Evolutionary conservation across 176 grass and related monocot genomes (phyloP), one percentile per base, ranked within the genome.

Genomic region (Neostapfia colusana): DNA sequence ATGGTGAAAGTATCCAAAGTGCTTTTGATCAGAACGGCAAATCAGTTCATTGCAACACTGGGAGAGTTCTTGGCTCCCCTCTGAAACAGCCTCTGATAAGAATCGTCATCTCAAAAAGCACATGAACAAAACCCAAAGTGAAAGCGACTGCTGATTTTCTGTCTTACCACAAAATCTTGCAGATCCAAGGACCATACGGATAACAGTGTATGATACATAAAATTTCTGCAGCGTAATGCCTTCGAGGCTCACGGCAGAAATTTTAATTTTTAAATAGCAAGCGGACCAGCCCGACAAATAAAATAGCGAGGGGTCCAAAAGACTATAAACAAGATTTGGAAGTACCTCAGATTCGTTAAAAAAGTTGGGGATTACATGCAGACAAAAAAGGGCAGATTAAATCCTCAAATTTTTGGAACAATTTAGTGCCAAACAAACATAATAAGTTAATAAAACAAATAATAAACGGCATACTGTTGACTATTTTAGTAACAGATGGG

Each of bases 51-150:
- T 79, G 69, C 80, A 79, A 63, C 80, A 88, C 54, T 9, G 34
- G 69, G 1, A 26, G 15, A 43, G 67, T 67, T 38, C 51, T 37
- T 51, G 68, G 74, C 80, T 63, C 75, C 18, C 74, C 80, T 88
- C 80, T 74, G 80, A 79, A 79, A 88, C 75, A 75, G 75, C 69
- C 80, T 88, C 80, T 79, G 69, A 79, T 69, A 60, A 14, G 8
- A 58, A 65, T 74, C 74, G 48, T 79, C 85, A 83, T 46, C 45
- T 85, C 67, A 46, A 73, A 77, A 77, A 78, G 35, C 56, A 84
- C 34, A 73, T 12, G 7, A 3, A 7, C 5, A 75, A 0, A 12
- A 5, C 48, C 17, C 16, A 4, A 74, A 14, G 26, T 2, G 49
- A 80, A 79, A 9, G 5, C 40, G 13, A 16, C 20, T 37, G 2